These are phyloP conservation scores for Blastomyces parvus DNA, from an alignment of 2,329 filamentous ascomycete species.

Conservation along the genomic window DNA sequence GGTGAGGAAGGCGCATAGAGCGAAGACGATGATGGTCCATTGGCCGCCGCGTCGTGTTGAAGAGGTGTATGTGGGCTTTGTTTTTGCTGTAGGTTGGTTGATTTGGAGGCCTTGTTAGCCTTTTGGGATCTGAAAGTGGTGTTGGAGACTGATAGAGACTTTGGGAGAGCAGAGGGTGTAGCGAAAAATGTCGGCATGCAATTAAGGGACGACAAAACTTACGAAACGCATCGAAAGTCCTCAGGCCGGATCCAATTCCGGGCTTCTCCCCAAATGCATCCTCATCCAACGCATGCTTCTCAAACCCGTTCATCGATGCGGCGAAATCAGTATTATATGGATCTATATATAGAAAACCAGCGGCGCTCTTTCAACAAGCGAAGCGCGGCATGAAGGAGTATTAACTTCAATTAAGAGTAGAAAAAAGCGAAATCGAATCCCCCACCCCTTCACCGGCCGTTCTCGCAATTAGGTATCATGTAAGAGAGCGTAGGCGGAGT, in stretches of 20 bases:
- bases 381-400: not conserved
- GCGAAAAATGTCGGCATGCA: not conserved
- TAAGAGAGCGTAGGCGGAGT: not conserved
- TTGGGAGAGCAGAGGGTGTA: not conserved
- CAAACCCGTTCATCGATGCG: slow-evolving; percentile 64
- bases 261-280: slow-evolving; percentile 67
- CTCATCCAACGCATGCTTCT: slow-evolving; percentile 61
- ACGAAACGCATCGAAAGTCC: slow-evolving; percentile 97
- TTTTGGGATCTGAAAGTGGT: not conserved
- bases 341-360: not conserved
- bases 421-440: not conserved
- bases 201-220: slow-evolving; percentile 35
- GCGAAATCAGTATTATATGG: slow-evolving; percentile 27
- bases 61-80: slow-evolving; percentile 85
- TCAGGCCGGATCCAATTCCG: slow-evolving; percentile 48
- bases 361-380: not conserved
- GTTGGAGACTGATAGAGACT: not conserved
- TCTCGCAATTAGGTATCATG: not conserved
- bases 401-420: not conserved
- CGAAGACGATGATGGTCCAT: slow-evolving; percentile 76
- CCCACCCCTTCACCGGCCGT: not conserved
- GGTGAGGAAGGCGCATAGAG: slow-evolving; percentile 65
- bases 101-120: not conserved
- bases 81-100: slow-evolving; percentile 58
- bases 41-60: slow-evolving; percentile 79